A percentile compares a stretch with the other conserved stretches of the same genome.
These are phyloP conservation scores for Uronychia setigera DNA, from an alignment of 73 alveolate genomes.

Conservation along the genomic window DNA sequence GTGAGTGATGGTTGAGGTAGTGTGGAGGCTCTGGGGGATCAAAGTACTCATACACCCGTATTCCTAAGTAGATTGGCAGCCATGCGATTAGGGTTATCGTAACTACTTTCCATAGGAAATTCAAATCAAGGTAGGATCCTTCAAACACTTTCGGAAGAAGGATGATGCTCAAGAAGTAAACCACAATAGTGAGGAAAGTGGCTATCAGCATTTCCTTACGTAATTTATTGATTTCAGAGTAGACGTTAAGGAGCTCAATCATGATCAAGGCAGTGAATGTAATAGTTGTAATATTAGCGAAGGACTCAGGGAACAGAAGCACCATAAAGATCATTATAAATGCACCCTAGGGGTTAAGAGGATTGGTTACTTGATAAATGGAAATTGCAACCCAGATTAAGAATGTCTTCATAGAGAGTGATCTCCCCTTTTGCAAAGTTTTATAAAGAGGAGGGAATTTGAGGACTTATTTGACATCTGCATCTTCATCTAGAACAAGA, in stretches of 20 bases:
- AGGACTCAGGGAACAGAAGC: conserved; percentile 80
- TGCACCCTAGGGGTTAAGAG: no score
- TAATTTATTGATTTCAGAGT: conserved; percentile 83
- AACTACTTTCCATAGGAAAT: conserved; percentile 67
- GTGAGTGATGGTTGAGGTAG: no score
- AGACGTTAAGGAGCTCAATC: conserved; percentile 91
- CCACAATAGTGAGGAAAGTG: conserved; percentile 70
- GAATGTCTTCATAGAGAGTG: conserved; percentile 84
- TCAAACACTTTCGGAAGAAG: conserved; percentile 72
- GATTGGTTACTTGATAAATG: conserved; percentile 88
- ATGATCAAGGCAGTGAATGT: conserved; percentile 94
- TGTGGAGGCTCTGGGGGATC: conserved; percentile 73
- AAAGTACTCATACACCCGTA: conserved; percentile 41
- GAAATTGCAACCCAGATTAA: conserved; percentile 90
- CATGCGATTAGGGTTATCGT: conserved; percentile 75
- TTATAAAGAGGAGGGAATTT: conserved; percentile 91
- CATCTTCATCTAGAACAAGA: conserved; percentile 91
- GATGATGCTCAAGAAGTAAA: conserved; percentile 72
- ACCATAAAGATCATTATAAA: conserved; percentile 81
- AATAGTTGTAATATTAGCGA: conserved; percentile 92
- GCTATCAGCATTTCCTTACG: conserved; percentile 92
- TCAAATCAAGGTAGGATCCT: conserved; percentile 62
- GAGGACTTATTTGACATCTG: conserved; percentile 70
- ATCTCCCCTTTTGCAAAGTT: conserved; percentile 88
- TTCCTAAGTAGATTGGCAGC: conserved; percentile 79